phyloP scores from a whole-genome alignment of 352 stramenopile species.

The Pseudoperonospora humuli region DNA sequence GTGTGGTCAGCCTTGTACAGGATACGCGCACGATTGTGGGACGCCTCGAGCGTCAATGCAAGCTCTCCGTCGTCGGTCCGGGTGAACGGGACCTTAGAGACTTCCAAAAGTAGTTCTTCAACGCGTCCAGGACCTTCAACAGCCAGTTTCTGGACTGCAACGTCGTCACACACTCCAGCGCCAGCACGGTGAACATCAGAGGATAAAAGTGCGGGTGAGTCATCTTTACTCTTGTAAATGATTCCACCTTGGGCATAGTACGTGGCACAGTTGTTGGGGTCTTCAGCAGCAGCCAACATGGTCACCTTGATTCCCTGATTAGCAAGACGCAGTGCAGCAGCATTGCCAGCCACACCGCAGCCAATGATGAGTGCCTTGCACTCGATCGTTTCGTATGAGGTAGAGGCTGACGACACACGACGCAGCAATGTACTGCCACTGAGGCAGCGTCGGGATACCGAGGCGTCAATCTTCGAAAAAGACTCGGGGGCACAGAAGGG shows the following conservation, averaged over 20 bases:
- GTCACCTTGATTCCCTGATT: constrained; percentile 71
- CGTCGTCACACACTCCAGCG: constrained; percentile 85
- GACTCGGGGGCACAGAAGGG: constrained; percentile 26
- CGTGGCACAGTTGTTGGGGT: constrained; percentile 88
- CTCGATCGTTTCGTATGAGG: constrained; percentile 46
- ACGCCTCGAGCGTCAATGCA: constrained; percentile 83
- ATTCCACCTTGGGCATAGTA: constrained; percentile 95
- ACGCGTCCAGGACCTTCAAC: constrained; percentile 84
- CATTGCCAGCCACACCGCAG: constrained; percentile 72
- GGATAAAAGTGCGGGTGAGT: constrained; percentile 80
- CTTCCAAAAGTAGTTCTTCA: constrained; percentile 85
- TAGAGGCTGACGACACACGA: constrained; percentile 26
- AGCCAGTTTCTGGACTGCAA: constrained; percentile 89
- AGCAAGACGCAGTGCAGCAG: constrained; percentile 66
- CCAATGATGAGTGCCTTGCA: constrained; percentile 63
- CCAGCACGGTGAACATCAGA: constrained; percentile 87
- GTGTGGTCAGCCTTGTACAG: constrained; percentile 92
- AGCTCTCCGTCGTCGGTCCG: constrained; percentile 56
- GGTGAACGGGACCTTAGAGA: constrained; percentile 87
- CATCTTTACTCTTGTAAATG: constrained; percentile 89
- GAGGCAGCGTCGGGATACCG: constrained; percentile 30
- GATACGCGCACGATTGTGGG: constrained; percentile 90
- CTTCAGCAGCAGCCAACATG: constrained; percentile 60
- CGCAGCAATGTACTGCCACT: constrained; percentile 23
- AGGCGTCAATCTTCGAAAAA: constrained; percentile 16